Base-by-base conservation (phyloP, 192 early-diverging fungal species). In the Coemansia sp. region DNA sequence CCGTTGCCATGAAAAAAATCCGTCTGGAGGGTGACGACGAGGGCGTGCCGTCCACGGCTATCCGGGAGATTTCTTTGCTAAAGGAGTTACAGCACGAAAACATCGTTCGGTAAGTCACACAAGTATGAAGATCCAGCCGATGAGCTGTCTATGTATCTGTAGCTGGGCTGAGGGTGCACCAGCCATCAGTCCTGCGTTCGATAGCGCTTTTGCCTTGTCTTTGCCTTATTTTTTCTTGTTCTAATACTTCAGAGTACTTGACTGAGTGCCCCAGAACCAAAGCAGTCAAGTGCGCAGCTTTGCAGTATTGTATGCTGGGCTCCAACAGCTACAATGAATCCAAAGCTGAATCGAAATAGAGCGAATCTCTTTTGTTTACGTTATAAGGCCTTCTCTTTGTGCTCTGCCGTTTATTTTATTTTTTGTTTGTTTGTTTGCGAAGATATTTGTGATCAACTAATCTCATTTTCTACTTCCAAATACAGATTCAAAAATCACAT, bases 11-110 rank as follows among this genome's bases (percentile, higher is more conserved):
- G 45, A 93, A 93, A 80, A 87, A 88, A 72, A 89, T 93, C 59
- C 84, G 87, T 16, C 69, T 91, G 16, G 83, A 91, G 60, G 76
- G 84, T 28, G 79, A 87, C 57, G 83, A 88, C 64, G 88, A 90
- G 61, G 89, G 88, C 64, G 91, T 93, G 16, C 91, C 91, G 3
- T 93, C 90, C 33, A 93, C 91, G 12, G 89, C 93, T 25, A 91
- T 94, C 52, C 85, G 93, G 63, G 93, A 94, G 73, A 94, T 94
- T 58, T 93, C 93, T 2, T 66, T 94, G 54, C 80, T 94, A n/a
- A 91, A 92, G 75, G 93, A 94, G 69, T 79, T 94, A 20, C 87
- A 89, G 72, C 91, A 93, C 73, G 87, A 87, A 5, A 93, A 94
- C 80, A 91, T 94, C 77, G 88, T 94, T 56, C 85, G 89, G 92